Percentiles rank a stretch among this genome's conserved stretches.
Evolutionary conservation across 2,329 filamentous ascomycete species (phyloP).

Genomic region (Fusarium decemcellulare): DNA sequence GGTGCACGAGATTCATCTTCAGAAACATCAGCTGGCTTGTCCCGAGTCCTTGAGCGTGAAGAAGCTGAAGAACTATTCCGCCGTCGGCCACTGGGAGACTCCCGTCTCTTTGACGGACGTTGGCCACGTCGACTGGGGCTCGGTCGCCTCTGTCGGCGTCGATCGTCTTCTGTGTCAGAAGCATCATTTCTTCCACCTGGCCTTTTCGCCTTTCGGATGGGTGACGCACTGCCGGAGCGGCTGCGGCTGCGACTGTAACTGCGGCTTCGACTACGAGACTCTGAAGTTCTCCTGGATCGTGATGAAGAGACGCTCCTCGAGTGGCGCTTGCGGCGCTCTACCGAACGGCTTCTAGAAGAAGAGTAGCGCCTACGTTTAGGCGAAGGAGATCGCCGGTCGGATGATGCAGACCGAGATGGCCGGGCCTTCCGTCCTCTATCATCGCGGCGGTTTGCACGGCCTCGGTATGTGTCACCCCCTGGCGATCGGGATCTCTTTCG

Average conservation of each 20-base stretch:
- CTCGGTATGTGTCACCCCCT: slow-evolving; percentile 47
- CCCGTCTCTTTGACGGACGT: slow-evolving; percentile 30
- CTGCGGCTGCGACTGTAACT: slow-evolving; percentile 35
- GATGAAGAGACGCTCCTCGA: slow-evolving; percentile 57
- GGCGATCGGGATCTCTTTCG: slow-evolving; percentile 60
- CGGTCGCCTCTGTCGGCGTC: slow-evolving; percentile 16
- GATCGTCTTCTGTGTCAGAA: slow-evolving; percentile 26
- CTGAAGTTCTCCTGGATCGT: slow-evolving; percentile 55
- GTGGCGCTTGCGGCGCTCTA: slow-evolving; percentile 54
- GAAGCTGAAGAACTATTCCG: slow-evolving; percentile 67
- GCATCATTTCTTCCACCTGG: slow-evolving; percentile 28
- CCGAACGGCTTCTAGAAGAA: slow-evolving; percentile 63
- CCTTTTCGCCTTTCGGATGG: slow-evolving; percentile 34
- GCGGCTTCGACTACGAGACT: slow-evolving; percentile 49
- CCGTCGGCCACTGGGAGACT: slow-evolving; percentile 52
- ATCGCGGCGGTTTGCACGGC: slow-evolving; percentile 39
- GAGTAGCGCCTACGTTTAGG: slow-evolving; percentile 67
- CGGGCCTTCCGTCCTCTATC: slow-evolving; percentile 43
- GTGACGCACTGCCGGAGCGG: slow-evolving; percentile 33
- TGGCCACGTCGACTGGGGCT: slow-evolving; percentile 25
- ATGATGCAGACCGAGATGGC: slow-evolving; percentile 54
- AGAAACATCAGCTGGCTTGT: slow-evolving; percentile 71
- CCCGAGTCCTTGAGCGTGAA: slow-evolving; percentile 63
- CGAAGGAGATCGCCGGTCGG: slow-evolving; percentile 57
- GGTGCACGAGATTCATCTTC: slow-evolving; percentile 49